Evolutionary conservation across 192 early-diverging fungal species (phyloP).

Genomic region (Backusella luteola): DNA sequence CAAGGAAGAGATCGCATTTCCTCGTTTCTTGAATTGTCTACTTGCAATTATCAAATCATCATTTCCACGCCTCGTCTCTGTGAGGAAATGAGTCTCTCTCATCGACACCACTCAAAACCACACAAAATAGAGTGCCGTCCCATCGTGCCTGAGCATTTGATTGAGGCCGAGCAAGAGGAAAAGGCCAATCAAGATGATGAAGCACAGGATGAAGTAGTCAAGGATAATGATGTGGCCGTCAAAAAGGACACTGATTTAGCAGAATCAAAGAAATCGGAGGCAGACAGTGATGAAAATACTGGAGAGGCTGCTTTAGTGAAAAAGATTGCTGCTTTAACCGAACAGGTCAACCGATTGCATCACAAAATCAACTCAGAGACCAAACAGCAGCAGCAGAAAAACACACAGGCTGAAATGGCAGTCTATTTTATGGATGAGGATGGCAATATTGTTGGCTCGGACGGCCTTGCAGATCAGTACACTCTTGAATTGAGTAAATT

Average conservation of each 20-base stretch:
- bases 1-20: conserved; percentile 60
- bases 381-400: background rate
- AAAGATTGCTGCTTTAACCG: conserved; percentile 9
- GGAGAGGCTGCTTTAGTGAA: background rate
- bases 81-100: conserved; percentile 54
- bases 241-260: background rate
- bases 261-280: background rate
- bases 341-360: conserved; percentile 6
- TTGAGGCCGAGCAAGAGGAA: conserved; percentile 1
- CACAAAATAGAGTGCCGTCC: conserved; percentile 64
- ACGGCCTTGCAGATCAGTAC: background rate
- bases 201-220: background rate
- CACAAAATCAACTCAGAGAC: background rate
- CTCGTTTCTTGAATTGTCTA: conserved; percentile 59
- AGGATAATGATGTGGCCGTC: background rate
- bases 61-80: conserved; percentile 77
- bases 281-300: background rate
- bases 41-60: conserved; percentile 78
- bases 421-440: conserved; percentile 1
- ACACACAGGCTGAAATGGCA: background rate
- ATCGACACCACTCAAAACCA: conserved; percentile 36
- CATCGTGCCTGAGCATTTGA: conserved; percentile 51
- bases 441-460: conserved; percentile 11
- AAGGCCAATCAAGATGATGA: background rate
- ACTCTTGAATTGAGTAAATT: background rate